Conservation (phyloP, 169 alveolate species). For the Plasmodium yoelii region DNA sequence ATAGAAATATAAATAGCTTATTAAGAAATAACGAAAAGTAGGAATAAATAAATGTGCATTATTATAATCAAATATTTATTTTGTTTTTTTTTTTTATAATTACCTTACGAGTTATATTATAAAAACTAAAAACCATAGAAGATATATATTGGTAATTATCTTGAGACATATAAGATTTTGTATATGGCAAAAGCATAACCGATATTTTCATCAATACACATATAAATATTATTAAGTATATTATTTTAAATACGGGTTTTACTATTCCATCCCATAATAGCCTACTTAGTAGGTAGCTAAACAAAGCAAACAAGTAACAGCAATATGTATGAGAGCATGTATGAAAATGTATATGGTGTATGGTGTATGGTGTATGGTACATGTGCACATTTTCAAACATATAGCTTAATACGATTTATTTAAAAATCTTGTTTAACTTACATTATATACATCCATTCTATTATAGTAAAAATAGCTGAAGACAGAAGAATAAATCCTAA, state of each 20-base stretch:
- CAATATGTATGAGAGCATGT: no score
- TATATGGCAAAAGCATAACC: slow-evolving; percentile 62
- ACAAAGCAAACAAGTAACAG: not conserved
- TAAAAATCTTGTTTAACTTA: slow-evolving; percentile 1
- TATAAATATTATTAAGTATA: slow-evolving; percentile 52
- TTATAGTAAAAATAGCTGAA: slow-evolving; percentile 73
- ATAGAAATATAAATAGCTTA: not conserved
- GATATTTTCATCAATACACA: slow-evolving; percentile 28
- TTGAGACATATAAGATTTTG: slow-evolving; percentile 59
- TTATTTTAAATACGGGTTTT: slow-evolving; percentile 58
- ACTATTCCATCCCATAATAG: slow-evolving; percentile 70
- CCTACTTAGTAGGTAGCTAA: slow-evolving; percentile 45
- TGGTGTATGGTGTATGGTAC: no score
- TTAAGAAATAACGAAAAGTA: not conserved
- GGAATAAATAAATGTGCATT: not conserved
- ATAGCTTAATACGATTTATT: not conserved
- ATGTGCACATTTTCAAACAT: not conserved
- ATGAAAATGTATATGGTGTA: no score
- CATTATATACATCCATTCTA: slow-evolving; percentile 73
- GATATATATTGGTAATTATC: slow-evolving; percentile 60
- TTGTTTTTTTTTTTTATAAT: not conserved
- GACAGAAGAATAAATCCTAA: slow-evolving; percentile 58
- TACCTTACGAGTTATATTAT: slow-evolving; percentile 59
- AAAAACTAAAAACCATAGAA: slow-evolving; percentile 19
- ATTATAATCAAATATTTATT: not conserved